A percentile compares a stretch with the other conserved stretches of the same genome.
phyloP scores from a whole-genome alignment of 805 yeast genomes.

The Zygosaccharomyces rouxii region DNA sequence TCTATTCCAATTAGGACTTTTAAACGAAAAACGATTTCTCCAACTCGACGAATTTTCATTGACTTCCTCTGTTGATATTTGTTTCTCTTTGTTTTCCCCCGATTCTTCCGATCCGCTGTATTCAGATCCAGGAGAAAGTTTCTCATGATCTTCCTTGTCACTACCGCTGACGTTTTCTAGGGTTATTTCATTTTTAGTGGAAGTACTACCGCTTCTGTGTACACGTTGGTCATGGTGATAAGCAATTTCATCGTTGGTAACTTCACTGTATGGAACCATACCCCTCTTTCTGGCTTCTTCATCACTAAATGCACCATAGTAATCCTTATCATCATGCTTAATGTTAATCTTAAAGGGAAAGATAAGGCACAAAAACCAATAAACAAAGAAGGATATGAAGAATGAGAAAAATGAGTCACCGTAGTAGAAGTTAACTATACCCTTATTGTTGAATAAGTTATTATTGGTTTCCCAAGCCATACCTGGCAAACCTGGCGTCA shows the following conservation, averaged over 20 bases:
- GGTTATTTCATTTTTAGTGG: neutral
- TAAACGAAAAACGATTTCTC: neutral
- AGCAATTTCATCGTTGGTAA: slow-evolving; percentile 25
- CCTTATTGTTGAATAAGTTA: slow-evolving; percentile 29
- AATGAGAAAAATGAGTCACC: slow-evolving; percentile 45
- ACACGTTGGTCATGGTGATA: slow-evolving; percentile 3
- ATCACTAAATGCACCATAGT: slow-evolving; percentile 37
- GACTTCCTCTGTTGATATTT: neutral
- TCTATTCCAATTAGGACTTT: neutral
- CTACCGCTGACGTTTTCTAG: neutral
- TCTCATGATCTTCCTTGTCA: neutral
- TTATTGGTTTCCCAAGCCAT: slow-evolving; percentile 36
- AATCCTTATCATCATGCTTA: slow-evolving; percentile 39
- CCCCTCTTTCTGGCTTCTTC: slow-evolving; percentile 35
- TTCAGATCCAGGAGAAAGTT: neutral
- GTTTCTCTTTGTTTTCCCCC: neutral
- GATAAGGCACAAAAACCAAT: slow-evolving; percentile 34
- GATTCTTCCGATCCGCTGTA: neutral
- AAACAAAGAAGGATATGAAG: slow-evolving; percentile 37
- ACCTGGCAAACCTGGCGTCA: slow-evolving; percentile 51
- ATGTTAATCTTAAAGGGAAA: slow-evolving; percentile 38
- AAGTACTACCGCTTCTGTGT: neutral
- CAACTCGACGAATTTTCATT: neutral
- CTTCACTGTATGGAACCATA: slow-evolving; percentile 34
- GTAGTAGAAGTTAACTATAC: slow-evolving; percentile 41